Percentiles rank a stretch among this genome's conserved stretches.
Evolutionary conservation across 192 early-diverging fungal species (phyloP).

Genomic region (Coemansia nantahalensis): DNA sequence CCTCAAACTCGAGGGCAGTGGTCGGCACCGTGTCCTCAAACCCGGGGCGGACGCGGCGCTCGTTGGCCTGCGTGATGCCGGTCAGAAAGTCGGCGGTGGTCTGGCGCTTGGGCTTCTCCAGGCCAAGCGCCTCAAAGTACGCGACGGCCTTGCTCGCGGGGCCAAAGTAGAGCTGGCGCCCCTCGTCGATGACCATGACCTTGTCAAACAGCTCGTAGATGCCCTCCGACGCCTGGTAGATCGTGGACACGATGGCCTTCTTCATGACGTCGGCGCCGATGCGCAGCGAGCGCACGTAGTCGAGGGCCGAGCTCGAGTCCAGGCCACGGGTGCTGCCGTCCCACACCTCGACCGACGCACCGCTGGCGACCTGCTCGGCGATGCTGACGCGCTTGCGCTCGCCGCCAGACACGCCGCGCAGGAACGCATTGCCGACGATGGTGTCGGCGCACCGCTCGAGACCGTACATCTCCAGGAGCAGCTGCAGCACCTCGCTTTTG

Average conservation of each 20-base stretch:
- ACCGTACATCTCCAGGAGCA: slow-evolving; percentile 56
- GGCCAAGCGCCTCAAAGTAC: slow-evolving; percentile 55
- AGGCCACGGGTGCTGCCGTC: slow-evolving; percentile 73
- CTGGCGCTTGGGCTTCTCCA: slow-evolving; percentile 54
- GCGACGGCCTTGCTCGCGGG: slow-evolving; percentile 42
- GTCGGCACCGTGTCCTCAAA: slow-evolving; percentile 57
- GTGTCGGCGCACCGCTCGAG: slow-evolving; percentile 52
- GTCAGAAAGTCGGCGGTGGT: slow-evolving; percentile 66
- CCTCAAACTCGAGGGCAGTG: slow-evolving; percentile 64
- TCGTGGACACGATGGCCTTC: slow-evolving; percentile 62
- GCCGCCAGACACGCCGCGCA: slow-evolving; percentile 79
- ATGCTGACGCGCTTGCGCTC: slow-evolving; percentile 77
- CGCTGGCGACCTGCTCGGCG: slow-evolving; percentile 70
- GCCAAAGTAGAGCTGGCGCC: slow-evolving; percentile 59
- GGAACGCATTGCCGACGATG: slow-evolving; percentile 67
- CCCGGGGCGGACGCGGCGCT: slow-evolving; percentile 56
- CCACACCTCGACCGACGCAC: slow-evolving; percentile 62
- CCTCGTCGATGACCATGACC: slow-evolving; percentile 51
- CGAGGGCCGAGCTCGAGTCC: slow-evolving; percentile 78
- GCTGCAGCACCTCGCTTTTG: slow-evolving; percentile 53
- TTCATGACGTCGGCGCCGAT: slow-evolving; percentile 68
- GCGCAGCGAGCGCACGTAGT: slow-evolving; percentile 73
- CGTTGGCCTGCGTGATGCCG: slow-evolving; percentile 58
- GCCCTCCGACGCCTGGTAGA: slow-evolving; percentile 72
- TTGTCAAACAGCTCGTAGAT: slow-evolving; percentile 65